Conservation (phyloP, 179 eudicot genomes). For the Silene noctiflora region DNA sequence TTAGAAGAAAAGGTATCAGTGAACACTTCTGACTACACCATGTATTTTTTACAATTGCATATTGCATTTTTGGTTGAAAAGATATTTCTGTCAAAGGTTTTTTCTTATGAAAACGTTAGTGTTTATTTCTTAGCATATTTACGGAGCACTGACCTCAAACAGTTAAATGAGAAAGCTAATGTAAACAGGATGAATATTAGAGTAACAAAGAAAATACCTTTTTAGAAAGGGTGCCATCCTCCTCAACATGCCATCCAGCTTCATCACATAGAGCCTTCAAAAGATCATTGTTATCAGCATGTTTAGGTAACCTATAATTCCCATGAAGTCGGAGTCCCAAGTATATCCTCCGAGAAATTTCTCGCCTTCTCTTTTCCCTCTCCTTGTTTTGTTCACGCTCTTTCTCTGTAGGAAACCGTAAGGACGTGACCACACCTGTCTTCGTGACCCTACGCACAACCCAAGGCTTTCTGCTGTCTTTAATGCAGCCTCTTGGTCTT, state of each 20-base stretch:
- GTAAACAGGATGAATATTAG: neutral
- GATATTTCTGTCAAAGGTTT: too few species aligned
- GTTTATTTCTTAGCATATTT: too few species aligned
- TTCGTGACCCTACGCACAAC: constrained; percentile 44
- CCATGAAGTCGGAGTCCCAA: constrained; percentile 57
- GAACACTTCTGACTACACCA: neutral
- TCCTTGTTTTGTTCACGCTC: constrained; percentile 61
- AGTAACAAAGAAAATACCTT: constrained; percentile 38
- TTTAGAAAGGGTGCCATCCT: constrained; percentile 48
- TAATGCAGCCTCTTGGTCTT: constrained; percentile 49
- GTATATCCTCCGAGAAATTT: constrained; percentile 41
- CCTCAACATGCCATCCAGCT: constrained; percentile 71
- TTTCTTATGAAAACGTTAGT: too few species aligned
- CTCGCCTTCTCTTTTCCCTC: constrained; percentile 50
- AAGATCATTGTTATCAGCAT: constrained; percentile 57
- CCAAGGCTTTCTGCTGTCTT: constrained; percentile 57
- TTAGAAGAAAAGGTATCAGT: neutral
- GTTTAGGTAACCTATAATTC: constrained; percentile 45
- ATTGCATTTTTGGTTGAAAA: too few species aligned
- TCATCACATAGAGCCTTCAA: constrained; percentile 62
- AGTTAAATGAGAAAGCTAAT: neutral
- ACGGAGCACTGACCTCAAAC: too few species aligned
- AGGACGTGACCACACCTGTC: constrained; percentile 39
- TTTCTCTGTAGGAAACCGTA: constrained; percentile 50
- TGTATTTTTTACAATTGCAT: too few species aligned